Percentiles rank a stretch among this genome's conserved stretches.
These are phyloP conservation scores for Stramenopiles sp. DNA, from an alignment of 352 stramenopile genomes.

Conservation along the genomic window DNA sequence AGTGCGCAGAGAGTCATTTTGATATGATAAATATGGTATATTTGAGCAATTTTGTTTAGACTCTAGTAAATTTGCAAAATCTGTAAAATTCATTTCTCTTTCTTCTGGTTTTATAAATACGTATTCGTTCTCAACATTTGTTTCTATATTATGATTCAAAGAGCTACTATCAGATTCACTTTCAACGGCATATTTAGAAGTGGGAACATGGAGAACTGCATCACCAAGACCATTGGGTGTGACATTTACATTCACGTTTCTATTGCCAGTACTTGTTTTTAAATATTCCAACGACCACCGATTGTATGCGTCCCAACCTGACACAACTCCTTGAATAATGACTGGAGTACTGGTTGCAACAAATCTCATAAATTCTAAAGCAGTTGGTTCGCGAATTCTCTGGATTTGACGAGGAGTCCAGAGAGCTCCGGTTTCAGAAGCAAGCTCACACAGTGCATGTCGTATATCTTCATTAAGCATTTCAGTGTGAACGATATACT, in stretches of 20 bases:
- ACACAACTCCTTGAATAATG: background rate
- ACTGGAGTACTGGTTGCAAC: background rate
- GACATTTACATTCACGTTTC: background rate
- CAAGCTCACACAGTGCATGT: too few relatives aligned
- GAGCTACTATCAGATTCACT: background rate
- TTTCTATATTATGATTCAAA: too few relatives aligned
- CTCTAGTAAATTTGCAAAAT: background rate
- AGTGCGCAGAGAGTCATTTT: background rate
- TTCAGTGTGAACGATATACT: too few relatives aligned
- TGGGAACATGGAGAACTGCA: background rate
- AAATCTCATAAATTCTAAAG: background rate
- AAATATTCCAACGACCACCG: background rate
- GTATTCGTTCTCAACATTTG: too few relatives aligned
- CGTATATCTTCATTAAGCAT: too few relatives aligned
- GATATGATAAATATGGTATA: background rate
- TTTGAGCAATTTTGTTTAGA: background rate
- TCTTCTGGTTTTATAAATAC: background rate
- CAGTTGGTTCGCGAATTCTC: too few relatives aligned
- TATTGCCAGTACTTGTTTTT: background rate
- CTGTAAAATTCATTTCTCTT: background rate
- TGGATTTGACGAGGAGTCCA: too few relatives aligned
- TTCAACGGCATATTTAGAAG: background rate
- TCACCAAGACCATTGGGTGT: constrained; percentile 1
- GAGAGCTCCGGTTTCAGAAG: too few relatives aligned
- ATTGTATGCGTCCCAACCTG: background rate